Conservation (phyloP, 768 basidiomycete genomes). For the Suillus plorans region DNA sequence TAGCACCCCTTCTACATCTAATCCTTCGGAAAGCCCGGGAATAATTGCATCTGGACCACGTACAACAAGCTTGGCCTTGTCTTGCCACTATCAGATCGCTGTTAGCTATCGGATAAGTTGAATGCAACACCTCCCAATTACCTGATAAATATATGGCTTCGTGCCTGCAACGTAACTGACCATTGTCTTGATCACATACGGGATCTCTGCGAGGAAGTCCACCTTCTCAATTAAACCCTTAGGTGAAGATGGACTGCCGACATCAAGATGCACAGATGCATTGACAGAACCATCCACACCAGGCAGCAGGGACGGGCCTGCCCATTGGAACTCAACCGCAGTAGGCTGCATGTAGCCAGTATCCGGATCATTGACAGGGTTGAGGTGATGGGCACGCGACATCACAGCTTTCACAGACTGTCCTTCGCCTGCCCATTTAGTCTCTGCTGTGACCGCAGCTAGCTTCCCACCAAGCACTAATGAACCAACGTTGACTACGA, state of each 20-base stretch:
- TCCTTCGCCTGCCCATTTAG: conserved; percentile 68
- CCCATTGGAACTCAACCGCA: conserved; percentile 76
- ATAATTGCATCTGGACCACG: conserved; percentile 41
- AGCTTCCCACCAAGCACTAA: conserved; percentile 81
- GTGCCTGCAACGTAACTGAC: conserved; percentile 92
- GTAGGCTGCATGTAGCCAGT: conserved; percentile 80
- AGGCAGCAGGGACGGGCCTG: conserved; percentile 58
- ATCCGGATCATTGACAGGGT: conserved; percentile 63
- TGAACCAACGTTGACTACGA: conserved; percentile 82
- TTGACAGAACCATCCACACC: conserved; percentile 53
- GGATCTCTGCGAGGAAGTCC: conserved; percentile 93
- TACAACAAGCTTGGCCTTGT: conserved; percentile 51
- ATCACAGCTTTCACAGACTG: conserved; percentile 46
- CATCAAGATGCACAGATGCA: conserved; percentile 54
- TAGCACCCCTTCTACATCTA: conserved; percentile 62
- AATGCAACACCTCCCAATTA: conserved; percentile 26
- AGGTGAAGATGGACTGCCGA: conserved; percentile 57
- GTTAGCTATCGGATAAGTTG: neutral
- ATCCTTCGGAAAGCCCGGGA: conserved; percentile 38
- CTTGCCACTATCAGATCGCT: conserved; percentile 47
- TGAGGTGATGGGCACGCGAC: conserved; percentile 67
- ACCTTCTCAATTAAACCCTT: conserved; percentile 89
- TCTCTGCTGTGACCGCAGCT: conserved; percentile 75
- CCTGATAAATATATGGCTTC: conserved; percentile 95
- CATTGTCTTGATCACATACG: conserved; percentile 86